phyloP scores from a whole-genome alignment of 345 rosid species.

The Eutrema yunnanense region DNA sequence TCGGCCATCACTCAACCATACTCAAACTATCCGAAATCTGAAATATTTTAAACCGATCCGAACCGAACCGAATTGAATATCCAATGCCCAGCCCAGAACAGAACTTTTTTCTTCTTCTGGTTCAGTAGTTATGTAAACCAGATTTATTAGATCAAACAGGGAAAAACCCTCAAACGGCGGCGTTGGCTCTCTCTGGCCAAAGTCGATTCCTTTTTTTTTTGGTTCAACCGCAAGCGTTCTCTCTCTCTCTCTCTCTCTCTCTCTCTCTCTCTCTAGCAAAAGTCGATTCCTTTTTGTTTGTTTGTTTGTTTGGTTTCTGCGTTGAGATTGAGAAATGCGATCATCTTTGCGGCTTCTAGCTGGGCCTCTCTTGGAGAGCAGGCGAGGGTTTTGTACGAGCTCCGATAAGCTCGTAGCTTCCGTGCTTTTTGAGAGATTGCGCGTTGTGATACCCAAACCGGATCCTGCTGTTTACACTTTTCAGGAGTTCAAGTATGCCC shows the following conservation, averaged over 20 bases:
- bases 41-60: neutral
- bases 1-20: too few relatives aligned
- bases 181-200: neutral
- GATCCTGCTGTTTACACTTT: conserved; percentile 86
- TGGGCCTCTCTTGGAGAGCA: conserved; percentile 23
- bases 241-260: too few relatives aligned
- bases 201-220: neutral
- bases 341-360: conserved; percentile 30
- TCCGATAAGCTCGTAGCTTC: conserved; percentile 82
- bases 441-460: conserved; percentile 82
- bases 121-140: neutral
- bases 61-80: too few relatives aligned
- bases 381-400: conserved; percentile 51
- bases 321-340: conserved; percentile 39
- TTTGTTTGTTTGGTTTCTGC: too few relatives aligned
- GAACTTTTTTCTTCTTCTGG: neutral
- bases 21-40: too few relatives aligned
- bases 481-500: conserved; percentile 86
- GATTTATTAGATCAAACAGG: neutral
- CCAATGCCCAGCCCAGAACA: too few relatives aligned
- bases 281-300: too few relatives aligned
- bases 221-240: too few relatives aligned
- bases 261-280: too few relatives aligned
- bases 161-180: conserved; percentile 20
- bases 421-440: conserved; percentile 87